phyloP scores from a whole-genome alignment of 2,329 filamentous ascomycete species.

The Myotisia sp. region DNA sequence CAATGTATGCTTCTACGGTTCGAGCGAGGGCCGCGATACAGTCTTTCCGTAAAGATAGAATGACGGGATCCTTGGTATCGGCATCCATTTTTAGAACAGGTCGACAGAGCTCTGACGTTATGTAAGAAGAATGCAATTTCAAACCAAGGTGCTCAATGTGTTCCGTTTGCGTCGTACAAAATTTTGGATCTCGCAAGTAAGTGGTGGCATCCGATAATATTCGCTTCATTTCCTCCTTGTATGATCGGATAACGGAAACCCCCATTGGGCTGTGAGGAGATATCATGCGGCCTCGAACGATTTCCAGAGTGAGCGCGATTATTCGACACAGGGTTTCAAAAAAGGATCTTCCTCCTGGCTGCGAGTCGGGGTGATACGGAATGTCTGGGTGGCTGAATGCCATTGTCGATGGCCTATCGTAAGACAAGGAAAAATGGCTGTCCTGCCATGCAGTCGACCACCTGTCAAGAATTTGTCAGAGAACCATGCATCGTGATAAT shows the following conservation, averaged over 20 bases:
- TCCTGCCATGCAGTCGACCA: slow-evolving; percentile 54
- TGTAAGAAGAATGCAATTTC: slow-evolving; percentile 48
- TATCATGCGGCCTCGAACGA: slow-evolving; percentile 44
- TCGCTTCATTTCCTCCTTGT: slow-evolving; percentile 42
- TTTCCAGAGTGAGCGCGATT: slow-evolving; percentile 40
- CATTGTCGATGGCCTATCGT: slow-evolving; percentile 43
- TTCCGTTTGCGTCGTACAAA: slow-evolving; percentile 30
- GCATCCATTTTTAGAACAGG: slow-evolving; percentile 43
- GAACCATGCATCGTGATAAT: neutral
- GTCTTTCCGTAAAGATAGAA: slow-evolving; percentile 33
- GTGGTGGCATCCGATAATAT: slow-evolving; percentile 46
- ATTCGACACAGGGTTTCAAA: slow-evolving; percentile 46
- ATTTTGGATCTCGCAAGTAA: slow-evolving; percentile 40
- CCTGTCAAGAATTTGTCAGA: slow-evolving; percentile 18
- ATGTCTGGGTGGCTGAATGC: slow-evolving; percentile 41
- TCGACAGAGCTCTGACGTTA: slow-evolving; percentile 47
- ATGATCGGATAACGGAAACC: slow-evolving; percentile 40
- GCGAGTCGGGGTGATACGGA: slow-evolving; percentile 34
- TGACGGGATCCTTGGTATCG: slow-evolving; percentile 29
- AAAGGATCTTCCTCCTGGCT: slow-evolving; percentile 38
- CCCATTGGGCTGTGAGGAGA: slow-evolving; percentile 40
- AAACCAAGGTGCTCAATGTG: slow-evolving; percentile 47
- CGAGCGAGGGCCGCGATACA: slow-evolving; percentile 42
- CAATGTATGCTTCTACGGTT: slow-evolving; percentile 47
- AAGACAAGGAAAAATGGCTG: slow-evolving; percentile 48